These are phyloP conservation scores for Gnomoniopsis sp. DNA, from an alignment of 2,329 filamentous ascomycete species.

Conservation along the genomic window DNA sequence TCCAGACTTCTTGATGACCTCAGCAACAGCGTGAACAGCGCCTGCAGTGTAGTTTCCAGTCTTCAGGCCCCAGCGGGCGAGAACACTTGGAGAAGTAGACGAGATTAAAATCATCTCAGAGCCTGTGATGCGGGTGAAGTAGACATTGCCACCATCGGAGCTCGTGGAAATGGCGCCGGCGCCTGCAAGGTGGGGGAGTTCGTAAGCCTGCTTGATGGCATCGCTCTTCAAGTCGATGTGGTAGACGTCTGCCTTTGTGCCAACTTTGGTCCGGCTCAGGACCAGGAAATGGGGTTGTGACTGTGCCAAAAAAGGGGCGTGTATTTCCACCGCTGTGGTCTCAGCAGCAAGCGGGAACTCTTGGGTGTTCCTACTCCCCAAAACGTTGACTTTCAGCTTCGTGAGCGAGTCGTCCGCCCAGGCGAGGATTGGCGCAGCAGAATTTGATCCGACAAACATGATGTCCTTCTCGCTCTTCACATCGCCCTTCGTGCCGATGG, in stretches of 20 bases:
- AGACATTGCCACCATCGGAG: conserved; percentile 75
- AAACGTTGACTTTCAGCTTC: conserved; percentile 68
- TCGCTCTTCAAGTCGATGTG: conserved; percentile 72
- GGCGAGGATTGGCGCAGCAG: conserved; percentile 68
- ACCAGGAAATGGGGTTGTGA: conserved; percentile 81
- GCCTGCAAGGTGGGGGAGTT: conserved; percentile 68
- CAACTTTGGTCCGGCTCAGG: conserved; percentile 66
- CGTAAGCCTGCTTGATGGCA: conserved; percentile 73
- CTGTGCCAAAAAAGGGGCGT: conserved; percentile 69
- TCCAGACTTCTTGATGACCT: conserved; percentile 70
- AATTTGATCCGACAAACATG: conserved; percentile 73
- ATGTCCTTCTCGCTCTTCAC: conserved; percentile 62
- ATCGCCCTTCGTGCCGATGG: conserved; percentile 71
- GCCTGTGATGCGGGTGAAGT: conserved; percentile 78
- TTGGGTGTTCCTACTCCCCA: conserved; percentile 57
- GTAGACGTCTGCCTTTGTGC: conserved; percentile 82
- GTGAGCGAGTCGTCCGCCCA: conserved; percentile 65
- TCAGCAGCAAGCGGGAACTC: conserved; percentile 48
- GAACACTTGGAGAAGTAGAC: conserved; percentile 70
- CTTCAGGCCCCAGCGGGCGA: conserved; percentile 70
- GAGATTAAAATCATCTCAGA: conserved; percentile 72
- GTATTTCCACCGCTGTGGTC: conserved; percentile 57
- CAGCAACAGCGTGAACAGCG: conserved; percentile 69
- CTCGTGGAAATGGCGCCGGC: conserved; percentile 75
- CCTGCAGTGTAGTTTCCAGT: conserved; percentile 35